Evolutionary conservation across 495 filamentous ascomycete species (phyloP), one percentile per base, ranked within the genome.

Genomic region (Podospora anserina): DNA sequence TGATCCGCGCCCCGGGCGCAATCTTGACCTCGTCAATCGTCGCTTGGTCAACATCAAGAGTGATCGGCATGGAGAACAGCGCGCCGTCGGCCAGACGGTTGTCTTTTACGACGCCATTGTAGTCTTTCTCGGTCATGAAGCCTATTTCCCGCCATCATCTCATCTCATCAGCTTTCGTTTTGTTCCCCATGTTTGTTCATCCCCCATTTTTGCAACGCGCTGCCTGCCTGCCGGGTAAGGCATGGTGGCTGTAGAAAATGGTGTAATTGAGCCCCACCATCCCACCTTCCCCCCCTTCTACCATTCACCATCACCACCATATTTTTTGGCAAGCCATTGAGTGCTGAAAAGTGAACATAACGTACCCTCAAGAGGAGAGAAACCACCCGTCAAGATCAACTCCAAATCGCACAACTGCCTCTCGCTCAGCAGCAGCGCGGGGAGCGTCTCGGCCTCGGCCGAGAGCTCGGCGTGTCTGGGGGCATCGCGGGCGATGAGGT

Each of bases 381-480:
- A 99, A 65, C 96, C 95, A 74, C 95, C 95, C 82, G 88, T 97
- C 81, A 98, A 88, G 70, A 99, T 90, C 83, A 99, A 78, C 78
- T 99, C 95, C 71, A 99, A 86, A 84, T 99, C 95, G 81, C 95
- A 99, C 23, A 99, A 88, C 81, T 99, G 95, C 69, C 95, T 88
- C 86, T 99, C 95, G 49, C 87, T 88, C 72, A 99, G 86, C 59
- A 90, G 81, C 72, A 99, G 87, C 18, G 95, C 92, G 39, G 92
- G 92, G 57, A 98, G 87, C 11, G 78, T 89, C 82, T 96, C 94
- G 11, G 94, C 93, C 81, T 99, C 95, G 28, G 84, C 87, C 9
- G 82, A 83, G 64, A 99, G 89, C 80, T 96, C 80, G 44, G 83
- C 81, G 60, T 94, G 89, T 71, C 90, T 88, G 64, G 89, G 88